Percentiles rank a stretch among this genome's conserved stretches.
These are phyloP conservation scores for Panus rudis DNA, from an alignment of 768 basidiomycete genomes.

Conservation along the genomic window DNA sequence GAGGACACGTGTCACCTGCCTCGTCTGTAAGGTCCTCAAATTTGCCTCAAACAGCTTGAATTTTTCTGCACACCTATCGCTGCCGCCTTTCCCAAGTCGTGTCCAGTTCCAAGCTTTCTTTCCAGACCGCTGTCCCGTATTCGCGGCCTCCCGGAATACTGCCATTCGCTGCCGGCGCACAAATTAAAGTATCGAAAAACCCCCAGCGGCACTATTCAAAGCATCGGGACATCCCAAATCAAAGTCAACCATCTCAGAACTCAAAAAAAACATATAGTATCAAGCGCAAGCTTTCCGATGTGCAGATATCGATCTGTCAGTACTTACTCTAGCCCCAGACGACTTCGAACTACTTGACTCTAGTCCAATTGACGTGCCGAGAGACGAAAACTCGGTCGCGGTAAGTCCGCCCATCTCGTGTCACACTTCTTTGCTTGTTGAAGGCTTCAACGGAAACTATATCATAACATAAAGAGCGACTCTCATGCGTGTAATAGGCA, in stretches of 20 bases:
- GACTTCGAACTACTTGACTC: conserved; percentile 24
- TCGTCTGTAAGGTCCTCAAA: too few species aligned
- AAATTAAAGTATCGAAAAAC: conserved; percentile 19
- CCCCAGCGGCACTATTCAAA: conserved; percentile 20
- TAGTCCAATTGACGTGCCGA: conserved; percentile 20
- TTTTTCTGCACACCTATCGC: too few species aligned
- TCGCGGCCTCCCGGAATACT: too few species aligned
- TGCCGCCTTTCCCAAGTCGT: too few species aligned
- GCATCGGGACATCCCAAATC: conserved; percentile 21
- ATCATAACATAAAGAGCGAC: conserved; percentile 14
- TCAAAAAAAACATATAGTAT: conserved; percentile 20
- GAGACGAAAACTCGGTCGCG: conserved; percentile 24
- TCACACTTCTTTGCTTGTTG: conserved; percentile 1
- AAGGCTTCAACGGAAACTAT: conserved; percentile 14
- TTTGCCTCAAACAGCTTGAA: too few species aligned
- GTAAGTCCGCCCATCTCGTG: conserved; percentile 11
- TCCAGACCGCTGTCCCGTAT: too few species aligned
- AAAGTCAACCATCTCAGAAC: conserved; percentile 14
- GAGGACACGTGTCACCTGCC: too few species aligned
- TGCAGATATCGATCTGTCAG: conserved; percentile 2
- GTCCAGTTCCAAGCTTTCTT: too few species aligned
- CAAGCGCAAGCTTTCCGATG: conserved; percentile 12
- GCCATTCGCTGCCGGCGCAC: too few species aligned
- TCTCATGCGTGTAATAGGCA: conserved; percentile 8
- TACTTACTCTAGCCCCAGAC: conserved; percentile 20